Evolutionary conservation across 345 rosid genomes (phyloP), one percentile per base, ranked within the genome.

Genomic region (Camelina sativa): DNA sequence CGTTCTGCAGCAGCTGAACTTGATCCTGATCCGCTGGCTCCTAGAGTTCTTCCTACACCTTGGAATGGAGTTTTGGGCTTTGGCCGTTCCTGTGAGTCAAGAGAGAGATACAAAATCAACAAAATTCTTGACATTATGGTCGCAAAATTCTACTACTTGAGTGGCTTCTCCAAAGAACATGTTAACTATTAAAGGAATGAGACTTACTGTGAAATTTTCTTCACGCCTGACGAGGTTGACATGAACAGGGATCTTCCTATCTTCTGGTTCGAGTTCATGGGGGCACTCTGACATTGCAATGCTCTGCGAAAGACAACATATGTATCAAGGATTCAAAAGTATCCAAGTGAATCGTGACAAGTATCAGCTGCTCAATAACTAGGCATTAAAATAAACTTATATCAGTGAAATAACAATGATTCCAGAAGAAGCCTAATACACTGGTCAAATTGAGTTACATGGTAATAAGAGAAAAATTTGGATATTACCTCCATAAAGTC

Each of bases 41-140:
- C 88, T 84, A 94, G 30, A 16, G 93, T 86, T 85, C 98, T 90
- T 59, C 93, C 93, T 10, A 80, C 80, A 68, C 97, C 97, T 66
- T 78, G 88, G 57, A 94, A 94, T 25, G 85, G 55, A 37, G 25
- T 37, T 62, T 66, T 82, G 48, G 74, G 76, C 80, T 80, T 86
- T 69, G 84, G 80, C 19, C 84, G 97, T 87, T 66, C 93, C 94
- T 19, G 78, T 76, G 64, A 87, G 89, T 53, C 70, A 79, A 67
- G 83, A 89, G 82, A 89, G 34, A 82, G 34, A 82, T 65, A 41
- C 20, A 64, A 2, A 67, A 7, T 46, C 17, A 46, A 41, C 13
- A 58, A 22, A 69, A 68, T 44, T 11, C 23, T 20, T 19, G 40
- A 55, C 58, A 65, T 7, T 34, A 7, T 8, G 48, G 28, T 50